Evolutionary conservation across 2,329 filamentous ascomycete species (phyloP).

Genomic region (Dothideomycetidae sp.): DNA sequence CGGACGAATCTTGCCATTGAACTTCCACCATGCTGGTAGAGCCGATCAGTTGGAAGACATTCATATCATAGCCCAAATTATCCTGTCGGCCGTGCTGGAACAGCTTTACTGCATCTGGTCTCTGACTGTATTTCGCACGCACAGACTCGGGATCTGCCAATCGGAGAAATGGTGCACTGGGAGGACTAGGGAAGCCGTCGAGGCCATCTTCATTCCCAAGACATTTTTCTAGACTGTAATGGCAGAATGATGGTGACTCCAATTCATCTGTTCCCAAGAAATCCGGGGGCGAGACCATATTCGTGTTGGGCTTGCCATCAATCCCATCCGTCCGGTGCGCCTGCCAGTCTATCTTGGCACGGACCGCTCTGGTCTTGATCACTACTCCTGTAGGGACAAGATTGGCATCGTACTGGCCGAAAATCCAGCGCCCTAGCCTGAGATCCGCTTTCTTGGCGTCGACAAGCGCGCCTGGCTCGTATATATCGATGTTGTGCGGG

Average conservation of each 20-base stretch:
- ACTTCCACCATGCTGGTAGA: constrained; percentile 38
- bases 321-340: constrained; percentile 20
- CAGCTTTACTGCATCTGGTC: constrained; percentile 27
- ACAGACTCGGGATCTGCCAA: constrained; percentile 41
- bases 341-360: constrained; percentile 39
- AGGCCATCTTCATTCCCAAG: constrained; percentile 16
- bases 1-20: constrained; percentile 44
- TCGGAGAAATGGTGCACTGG: constrained; percentile 28
- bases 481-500: constrained; percentile 21
- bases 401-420: constrained; percentile 37
- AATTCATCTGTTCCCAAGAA: constrained; percentile 24
- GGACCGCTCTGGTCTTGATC: constrained; percentile 33
- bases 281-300: constrained; percentile 14
- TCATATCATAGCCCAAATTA: constrained; percentile 43
- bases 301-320: neutral
- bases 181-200: constrained; percentile 21
- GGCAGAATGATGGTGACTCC: constrained; percentile 27
- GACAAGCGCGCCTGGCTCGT: constrained; percentile 36
- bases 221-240: constrained; percentile 21
- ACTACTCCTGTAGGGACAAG: constrained; percentile 37
- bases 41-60: constrained; percentile 39
- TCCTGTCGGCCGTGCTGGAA: constrained; percentile 32
- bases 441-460: constrained; percentile 39
- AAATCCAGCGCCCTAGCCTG: constrained; percentile 38
- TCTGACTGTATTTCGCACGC: constrained; percentile 36